Conservation (phyloP, 2,329 filamentous ascomycete species). For the Leptographium radiaticola region DNA sequence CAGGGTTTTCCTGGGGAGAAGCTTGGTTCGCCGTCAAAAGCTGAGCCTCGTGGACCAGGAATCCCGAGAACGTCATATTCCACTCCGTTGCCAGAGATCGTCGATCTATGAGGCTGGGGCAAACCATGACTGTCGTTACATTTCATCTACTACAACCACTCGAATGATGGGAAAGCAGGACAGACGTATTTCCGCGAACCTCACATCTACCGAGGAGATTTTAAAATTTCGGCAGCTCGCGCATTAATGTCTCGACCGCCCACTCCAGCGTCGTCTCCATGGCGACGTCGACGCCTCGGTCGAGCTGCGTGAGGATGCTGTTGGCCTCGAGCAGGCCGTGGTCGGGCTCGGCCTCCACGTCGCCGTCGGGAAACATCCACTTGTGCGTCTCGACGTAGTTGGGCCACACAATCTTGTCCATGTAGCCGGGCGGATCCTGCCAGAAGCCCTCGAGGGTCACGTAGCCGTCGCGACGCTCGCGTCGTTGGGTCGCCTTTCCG, state of each 20-base stretch:
- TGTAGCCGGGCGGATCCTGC: conserved; percentile 87
- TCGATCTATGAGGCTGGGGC: conserved; percentile 79
- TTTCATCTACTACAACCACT: conserved; percentile 15
- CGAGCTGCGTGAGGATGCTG: conserved; percentile 35
- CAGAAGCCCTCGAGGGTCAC: conserved; percentile 84
- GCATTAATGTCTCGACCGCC: conserved; percentile 52
- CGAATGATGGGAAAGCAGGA: not conserved
- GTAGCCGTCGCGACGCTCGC: conserved; percentile 61
- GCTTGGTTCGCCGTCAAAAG: conserved; percentile 54
- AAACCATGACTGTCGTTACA: conserved; percentile 73
- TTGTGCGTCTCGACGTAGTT: conserved; percentile 74
- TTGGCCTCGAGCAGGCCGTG: conserved; percentile 24
- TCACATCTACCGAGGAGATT: not conserved
- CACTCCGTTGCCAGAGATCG: conserved; percentile 81
- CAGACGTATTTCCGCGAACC: not conserved
- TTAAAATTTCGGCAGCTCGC: conserved; percentile 20
- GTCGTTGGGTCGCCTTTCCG: conserved; percentile 46
- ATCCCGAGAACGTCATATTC: conserved; percentile 68
- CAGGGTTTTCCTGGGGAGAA: conserved; percentile 32
- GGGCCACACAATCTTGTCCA: conserved; percentile 91
- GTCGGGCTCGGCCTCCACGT: conserved; percentile 49
- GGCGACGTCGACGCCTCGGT: conserved; percentile 33
- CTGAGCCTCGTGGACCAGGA: conserved; percentile 52
- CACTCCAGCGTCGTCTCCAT: conserved; percentile 53
- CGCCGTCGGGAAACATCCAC: conserved; percentile 61